Evolutionary conservation across 768 basidiomycete species (phyloP), one percentile per base, ranked within the genome.

Genomic region (Boletus pseudo-olivaceus): DNA sequence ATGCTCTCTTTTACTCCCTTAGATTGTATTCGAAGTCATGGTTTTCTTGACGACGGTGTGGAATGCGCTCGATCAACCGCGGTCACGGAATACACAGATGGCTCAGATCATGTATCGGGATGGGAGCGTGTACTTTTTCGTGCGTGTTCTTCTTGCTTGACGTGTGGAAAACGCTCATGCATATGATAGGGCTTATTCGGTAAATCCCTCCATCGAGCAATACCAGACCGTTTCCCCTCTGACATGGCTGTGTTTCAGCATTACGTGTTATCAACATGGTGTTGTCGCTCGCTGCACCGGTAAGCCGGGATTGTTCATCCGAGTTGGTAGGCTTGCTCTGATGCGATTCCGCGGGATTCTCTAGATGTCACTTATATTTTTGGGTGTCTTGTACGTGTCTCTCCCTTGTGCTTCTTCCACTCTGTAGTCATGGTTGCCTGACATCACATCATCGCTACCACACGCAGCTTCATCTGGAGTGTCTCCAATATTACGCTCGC

Each of bases 391-490:
- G 63, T 69, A 15, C 0, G 69, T 58, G 3, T 19, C 17, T 38
- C 6, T 17, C 42, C 20, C 34, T 3, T 10, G n/a, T 56, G 26
- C 19, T 7, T 35, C 44, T 48, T 7, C n/a, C 14, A 11, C 33
- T 34, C 27, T 20, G 19, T 39, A 34, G 30, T n/a, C 6, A 14
- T 5, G 27, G 30, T 39, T 19, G 3, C 20, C 53, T 59, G 47
- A 62, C 14, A 4, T 0, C 7, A 17, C 29, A 8, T 14, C 9
- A 15, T 32, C 19, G 4, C 2, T 12, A 14, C n/a, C 26, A 11
- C 19, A 20, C n/a, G 3, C 38, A 75, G 75, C 53, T 67, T 74
- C 55, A 47, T 72, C 10, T 75, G 75, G 74, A 68, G 73, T 33
- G 42, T 66, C 20, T 62, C 63, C 37, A 74, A 72, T 29, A 56